phyloP scores from a whole-genome alignment of 2,329 filamentous ascomycete species.

The Neonectria punicea region DNA sequence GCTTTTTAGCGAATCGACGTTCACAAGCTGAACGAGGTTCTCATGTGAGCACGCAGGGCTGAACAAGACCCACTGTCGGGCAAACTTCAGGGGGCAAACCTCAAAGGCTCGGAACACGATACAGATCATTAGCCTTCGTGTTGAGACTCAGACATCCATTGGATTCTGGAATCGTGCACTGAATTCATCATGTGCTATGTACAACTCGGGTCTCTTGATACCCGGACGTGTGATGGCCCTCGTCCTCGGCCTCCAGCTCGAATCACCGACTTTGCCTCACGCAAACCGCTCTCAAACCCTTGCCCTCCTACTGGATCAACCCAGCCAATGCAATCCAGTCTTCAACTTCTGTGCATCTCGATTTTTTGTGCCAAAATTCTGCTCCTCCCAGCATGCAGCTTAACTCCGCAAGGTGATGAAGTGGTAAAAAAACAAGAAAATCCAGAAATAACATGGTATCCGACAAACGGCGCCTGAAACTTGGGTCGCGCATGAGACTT shows the following conservation, averaged over 20 bases:
- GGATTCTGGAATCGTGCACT: slow-evolving; percentile 19
- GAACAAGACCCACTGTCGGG: background rate
- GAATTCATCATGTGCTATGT: slow-evolving; percentile 37
- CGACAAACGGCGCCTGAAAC: slow-evolving; percentile 13
- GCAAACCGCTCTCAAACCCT: background rate
- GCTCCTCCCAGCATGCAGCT: slow-evolving; percentile 13
- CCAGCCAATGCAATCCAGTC: slow-evolving; percentile 10
- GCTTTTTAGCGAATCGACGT: background rate
- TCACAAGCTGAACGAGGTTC: background rate
- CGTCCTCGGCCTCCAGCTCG: slow-evolving; percentile 8
- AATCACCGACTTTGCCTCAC: slow-evolving; percentile 6
- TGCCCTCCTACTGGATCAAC: slow-evolving; percentile 14
- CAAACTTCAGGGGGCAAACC: background rate
- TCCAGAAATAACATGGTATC: slow-evolving; percentile 20
- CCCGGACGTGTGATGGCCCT: slow-evolving; percentile 19
- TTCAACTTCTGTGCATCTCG: slow-evolving; percentile 21
- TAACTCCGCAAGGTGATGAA: slow-evolving; percentile 25
- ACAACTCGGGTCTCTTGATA: slow-evolving; percentile 22
- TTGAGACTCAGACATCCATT: slow-evolving; percentile 1
- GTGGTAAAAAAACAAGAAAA: slow-evolving; percentile 15
- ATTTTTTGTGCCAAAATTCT: slow-evolving; percentile 21
- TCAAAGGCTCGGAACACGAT: background rate
- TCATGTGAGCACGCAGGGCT: background rate
- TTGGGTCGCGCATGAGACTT: background rate
- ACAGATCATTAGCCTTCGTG: background rate